phyloP scores from a whole-genome alignment of 306 rosid genomes.

The Castanea crenata region DNA sequence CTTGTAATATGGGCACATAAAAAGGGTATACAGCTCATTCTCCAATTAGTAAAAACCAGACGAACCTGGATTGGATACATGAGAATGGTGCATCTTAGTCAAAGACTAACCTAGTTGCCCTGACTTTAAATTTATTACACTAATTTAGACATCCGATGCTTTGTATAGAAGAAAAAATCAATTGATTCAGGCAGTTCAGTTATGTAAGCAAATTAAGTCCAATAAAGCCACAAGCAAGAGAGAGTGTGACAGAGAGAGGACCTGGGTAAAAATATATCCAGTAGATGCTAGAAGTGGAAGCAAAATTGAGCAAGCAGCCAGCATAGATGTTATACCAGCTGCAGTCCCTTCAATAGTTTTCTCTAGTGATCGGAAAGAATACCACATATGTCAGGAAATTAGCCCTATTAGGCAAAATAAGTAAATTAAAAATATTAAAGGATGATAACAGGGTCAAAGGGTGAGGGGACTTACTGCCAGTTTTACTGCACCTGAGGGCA shows the following conservation, averaged over 20 bases:
- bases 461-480: conserved; percentile 69
- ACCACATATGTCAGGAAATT: conserved; percentile 10
- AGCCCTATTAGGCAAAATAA: not conserved
- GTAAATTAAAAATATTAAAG: not conserved
- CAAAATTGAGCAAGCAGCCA: conserved; percentile 84
- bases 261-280: conserved; percentile 88
- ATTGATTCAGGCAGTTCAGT: too few species aligned
- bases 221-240: not conserved
- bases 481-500: conserved; percentile 91
- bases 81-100: not conserved
- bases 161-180: not conserved
- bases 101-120: not conserved
- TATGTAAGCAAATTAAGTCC: conserved; percentile 4
- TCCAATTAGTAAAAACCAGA: too few species aligned
- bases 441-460: too few species aligned
- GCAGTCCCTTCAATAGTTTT: conserved; percentile 99
- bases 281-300: conserved; percentile 89
- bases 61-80: too few species aligned
- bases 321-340: conserved; percentile 94
- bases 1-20: not conserved
- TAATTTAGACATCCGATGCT: not conserved
- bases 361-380: conserved; percentile 51
- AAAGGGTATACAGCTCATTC: not conserved
- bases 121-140: too few species aligned
- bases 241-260: conserved; percentile 28